Conservation (phyloP, 2,329 filamentous ascomycete species). For the Trichoderma koningii region DNA sequence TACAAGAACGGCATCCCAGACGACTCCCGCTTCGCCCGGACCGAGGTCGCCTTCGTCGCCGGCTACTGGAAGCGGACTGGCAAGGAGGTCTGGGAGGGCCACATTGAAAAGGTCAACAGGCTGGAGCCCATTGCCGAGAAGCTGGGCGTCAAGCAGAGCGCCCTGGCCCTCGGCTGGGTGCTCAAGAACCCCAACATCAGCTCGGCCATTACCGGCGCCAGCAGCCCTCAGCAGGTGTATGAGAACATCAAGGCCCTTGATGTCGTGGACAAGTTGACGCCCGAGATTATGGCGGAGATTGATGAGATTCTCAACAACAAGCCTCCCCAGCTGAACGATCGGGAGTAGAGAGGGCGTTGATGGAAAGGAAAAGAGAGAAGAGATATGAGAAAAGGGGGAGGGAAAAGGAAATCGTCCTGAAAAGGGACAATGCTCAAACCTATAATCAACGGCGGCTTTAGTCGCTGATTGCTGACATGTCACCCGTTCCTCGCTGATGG, state of each 20-base stretch:
- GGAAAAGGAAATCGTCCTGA: neutral
- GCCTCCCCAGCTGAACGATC: constrained; percentile 47
- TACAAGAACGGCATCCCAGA: constrained; percentile 65
- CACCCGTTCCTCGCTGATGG: neutral
- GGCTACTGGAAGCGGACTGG: constrained; percentile 54
- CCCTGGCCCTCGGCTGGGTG: constrained; percentile 63
- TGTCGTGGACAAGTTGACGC: constrained; percentile 58
- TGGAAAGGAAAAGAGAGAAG: too few relatives aligned
- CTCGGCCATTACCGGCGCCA: constrained; percentile 63
- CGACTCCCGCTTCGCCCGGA: constrained; percentile 59
- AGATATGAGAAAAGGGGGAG: too few relatives aligned
- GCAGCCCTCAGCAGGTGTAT: constrained; percentile 59
- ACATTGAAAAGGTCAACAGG: constrained; percentile 62
- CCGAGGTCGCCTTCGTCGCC: constrained; percentile 58
- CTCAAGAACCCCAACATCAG: constrained; percentile 63
- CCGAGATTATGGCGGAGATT: constrained; percentile 61
- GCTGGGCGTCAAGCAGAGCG: constrained; percentile 59
- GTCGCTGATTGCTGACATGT: neutral
- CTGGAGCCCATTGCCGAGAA: constrained; percentile 65
- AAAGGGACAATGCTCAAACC: neutral
- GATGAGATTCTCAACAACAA: constrained; percentile 62
- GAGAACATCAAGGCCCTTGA: constrained; percentile 59
- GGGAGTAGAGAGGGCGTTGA: constrained; percentile 35
- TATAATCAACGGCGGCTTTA: neutral
- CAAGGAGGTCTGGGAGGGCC: constrained; percentile 55